Evolutionary conservation across 352 stramenopile genomes (phyloP), one percentile per base, ranked within the genome.

Genomic region (Lagenidium giganteum): DNA sequence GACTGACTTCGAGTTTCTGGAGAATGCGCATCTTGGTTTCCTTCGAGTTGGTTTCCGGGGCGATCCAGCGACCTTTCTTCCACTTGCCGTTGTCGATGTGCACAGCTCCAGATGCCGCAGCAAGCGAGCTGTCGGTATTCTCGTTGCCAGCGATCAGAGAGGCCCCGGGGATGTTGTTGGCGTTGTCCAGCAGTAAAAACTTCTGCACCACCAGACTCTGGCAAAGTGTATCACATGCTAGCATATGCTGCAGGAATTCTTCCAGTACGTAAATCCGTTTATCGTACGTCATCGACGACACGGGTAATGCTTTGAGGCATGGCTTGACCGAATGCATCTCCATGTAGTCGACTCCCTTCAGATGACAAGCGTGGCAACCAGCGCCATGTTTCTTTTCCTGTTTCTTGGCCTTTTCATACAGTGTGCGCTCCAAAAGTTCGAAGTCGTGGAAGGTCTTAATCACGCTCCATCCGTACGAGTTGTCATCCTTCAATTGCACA

Each of bases 21-120:
- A 87, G 50, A 16, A 83, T 57, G 33, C 68, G 70, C 60, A 87
- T 83, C 45, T 83, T 85, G n/a, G 67, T 72, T 42, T 80, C 75
- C 43, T 83, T 83, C 9, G 66, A 76, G 42, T 70, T 81, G n/a
- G 56, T 59, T 17, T 77, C 67, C 22, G 63, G 64, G 14, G 73
- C 63, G 16, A 77, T 54, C 65, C 67, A 82, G 8, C 59, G 60
- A 4, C 62, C 70, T 26, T 69, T 76, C 38, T 46, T 59, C 65
- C 67, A 83, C 46, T 70, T 78, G 61, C 69, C 65, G 16, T 73
- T 74, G 34, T 83, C 69, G 27, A 70, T 67, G 8, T 73, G 43
- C 45, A 80, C 42, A 17, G 36, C 45, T 38, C 50, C 37, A 22
- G 35, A 37, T 9, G 13, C 23, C 12, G 28, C 26, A 24, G 47